phyloP scores from a whole-genome alignment of 2,329 filamentous ascomycete species.

The Aureobasidium sp. region DNA sequence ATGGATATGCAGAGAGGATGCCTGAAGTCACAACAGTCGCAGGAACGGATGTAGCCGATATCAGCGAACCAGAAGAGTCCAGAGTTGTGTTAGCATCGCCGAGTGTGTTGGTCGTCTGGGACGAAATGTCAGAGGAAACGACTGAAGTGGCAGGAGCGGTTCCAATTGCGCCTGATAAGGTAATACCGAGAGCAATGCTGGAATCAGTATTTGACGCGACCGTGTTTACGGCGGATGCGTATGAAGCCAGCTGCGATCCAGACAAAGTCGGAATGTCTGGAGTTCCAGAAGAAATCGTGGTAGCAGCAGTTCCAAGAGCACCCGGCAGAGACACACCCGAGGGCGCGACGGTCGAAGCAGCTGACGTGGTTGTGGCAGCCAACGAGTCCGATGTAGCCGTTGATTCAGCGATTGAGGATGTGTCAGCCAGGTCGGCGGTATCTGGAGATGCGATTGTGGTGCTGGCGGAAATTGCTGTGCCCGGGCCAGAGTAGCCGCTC shows the following conservation, averaged over 20 bases:
- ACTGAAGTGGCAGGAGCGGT: not conserved
- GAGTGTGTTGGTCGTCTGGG: not conserved
- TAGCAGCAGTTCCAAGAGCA: too few species aligned
- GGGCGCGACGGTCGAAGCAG: not conserved
- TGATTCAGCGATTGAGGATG: not conserved
- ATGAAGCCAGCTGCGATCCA: too few species aligned
- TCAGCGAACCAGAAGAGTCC: constrained; percentile 8
- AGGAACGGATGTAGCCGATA: constrained; percentile 28
- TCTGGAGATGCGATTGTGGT: not conserved
- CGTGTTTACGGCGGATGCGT: too few species aligned
- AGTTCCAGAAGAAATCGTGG: too few species aligned
- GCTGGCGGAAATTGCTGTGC: not conserved
- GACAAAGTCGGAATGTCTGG: too few species aligned
- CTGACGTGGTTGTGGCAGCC: not conserved
- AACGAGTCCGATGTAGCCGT: not conserved
- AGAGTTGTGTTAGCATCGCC: not conserved
- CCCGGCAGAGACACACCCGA: not conserved
- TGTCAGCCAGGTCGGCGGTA: not conserved
- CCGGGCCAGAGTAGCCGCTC: not conserved
- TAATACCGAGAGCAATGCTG: too few species aligned
- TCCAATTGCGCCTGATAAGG: not conserved
- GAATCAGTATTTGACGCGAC: too few species aligned
- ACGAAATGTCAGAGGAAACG: not conserved
- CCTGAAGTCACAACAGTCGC: constrained; percentile 19
- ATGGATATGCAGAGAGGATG: not conserved